phyloP scores from a whole-genome alignment of 768 basidiomycete species.

The Lactarius hengduanensis region DNA sequence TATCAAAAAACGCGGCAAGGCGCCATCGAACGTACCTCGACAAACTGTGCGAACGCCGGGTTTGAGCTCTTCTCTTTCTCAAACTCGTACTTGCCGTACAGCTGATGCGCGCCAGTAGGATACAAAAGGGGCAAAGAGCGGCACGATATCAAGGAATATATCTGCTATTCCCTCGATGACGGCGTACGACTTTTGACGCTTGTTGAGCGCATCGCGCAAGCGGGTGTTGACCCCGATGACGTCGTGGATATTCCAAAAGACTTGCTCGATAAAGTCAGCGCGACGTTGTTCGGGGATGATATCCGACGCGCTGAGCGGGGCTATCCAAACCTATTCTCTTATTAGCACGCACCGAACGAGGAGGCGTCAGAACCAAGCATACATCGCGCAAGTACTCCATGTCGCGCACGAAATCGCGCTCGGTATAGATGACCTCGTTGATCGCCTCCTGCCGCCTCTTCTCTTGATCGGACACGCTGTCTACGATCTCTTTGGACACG shows the following conservation, averaged over 20 bases:
- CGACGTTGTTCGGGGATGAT: conserved; percentile 75
- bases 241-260: conserved; percentile 97
- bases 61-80: conserved; percentile 97
- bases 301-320: conserved; percentile 71
- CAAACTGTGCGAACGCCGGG: conserved; percentile 89
- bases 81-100: conserved; percentile 98
- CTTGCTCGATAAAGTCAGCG: conserved; percentile 85
- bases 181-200: conserved; percentile 92
- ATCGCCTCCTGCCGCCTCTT: conserved; percentile 97
- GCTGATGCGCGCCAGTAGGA: conserved; percentile 93
- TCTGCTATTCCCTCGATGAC: conserved; percentile 93
- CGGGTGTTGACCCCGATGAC: conserved; percentile 89
- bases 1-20: background rate
- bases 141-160: conserved; percentile 81
- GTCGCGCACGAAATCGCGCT: conserved; percentile 96
- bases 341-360: conserved; percentile 13
- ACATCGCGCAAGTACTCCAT: conserved; percentile 98
- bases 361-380: conserved; percentile 4
- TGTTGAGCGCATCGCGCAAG: conserved; percentile 90
- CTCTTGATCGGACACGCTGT: conserved; percentile 89
- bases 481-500: conserved; percentile 90
- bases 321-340: conserved; percentile 73
- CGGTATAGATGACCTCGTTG: conserved; percentile 94
- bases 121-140: conserved; percentile 90
- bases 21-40: conserved; percentile 66